Percentiles rank a stretch among this genome's conserved stretches.
Conservation (phyloP, 495 filamentous ascomycete species). For the Aspergillus panamensis region DNA sequence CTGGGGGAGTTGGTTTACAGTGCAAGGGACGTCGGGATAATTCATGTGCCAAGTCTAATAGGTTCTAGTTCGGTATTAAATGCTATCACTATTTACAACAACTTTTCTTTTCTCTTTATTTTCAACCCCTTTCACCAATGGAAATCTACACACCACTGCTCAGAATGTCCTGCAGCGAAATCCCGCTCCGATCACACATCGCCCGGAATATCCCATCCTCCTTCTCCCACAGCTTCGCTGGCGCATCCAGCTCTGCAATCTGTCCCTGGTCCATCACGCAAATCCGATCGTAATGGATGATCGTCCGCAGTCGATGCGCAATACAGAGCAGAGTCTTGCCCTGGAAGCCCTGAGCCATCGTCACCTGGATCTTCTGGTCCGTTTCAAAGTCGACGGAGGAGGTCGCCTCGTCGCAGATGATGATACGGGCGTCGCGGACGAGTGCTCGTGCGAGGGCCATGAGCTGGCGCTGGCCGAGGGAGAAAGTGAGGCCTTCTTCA, state of each 20-base stretch:
- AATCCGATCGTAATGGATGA: conserved; percentile 92
- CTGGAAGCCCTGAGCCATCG: conserved; percentile 81
- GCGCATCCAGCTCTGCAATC: conserved; percentile 83
- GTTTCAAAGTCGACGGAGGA: conserved; percentile 93
- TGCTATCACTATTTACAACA: too few relatives aligned
- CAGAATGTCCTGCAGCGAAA: conserved; percentile 63
- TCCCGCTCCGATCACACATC: conserved; percentile 92
- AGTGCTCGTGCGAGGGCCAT: conserved; percentile 92
- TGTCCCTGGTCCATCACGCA: conserved; percentile 88
- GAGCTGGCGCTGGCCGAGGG: conserved; percentile 90
- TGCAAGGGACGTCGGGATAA: too few relatives aligned
- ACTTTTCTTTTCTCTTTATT: neutral
- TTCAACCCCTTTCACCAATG: neutral
- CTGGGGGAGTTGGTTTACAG: too few relatives aligned
- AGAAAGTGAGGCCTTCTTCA: conserved; percentile 93
- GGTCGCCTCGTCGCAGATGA: conserved; percentile 95
- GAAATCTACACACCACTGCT: neutral
- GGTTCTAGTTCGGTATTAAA: too few relatives aligned
- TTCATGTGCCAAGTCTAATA: too few relatives aligned
- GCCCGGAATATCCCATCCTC: conserved; percentile 72
- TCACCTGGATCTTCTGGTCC: conserved; percentile 89
- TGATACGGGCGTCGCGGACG: conserved; percentile 82
- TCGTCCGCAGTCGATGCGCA: conserved; percentile 87
- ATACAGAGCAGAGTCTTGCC: conserved; percentile 92
- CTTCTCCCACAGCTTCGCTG: conserved; percentile 63